Base-by-base conservation (phyloP, 2,329 filamentous ascomycete species). In the Epichloe amarillans region DNA sequence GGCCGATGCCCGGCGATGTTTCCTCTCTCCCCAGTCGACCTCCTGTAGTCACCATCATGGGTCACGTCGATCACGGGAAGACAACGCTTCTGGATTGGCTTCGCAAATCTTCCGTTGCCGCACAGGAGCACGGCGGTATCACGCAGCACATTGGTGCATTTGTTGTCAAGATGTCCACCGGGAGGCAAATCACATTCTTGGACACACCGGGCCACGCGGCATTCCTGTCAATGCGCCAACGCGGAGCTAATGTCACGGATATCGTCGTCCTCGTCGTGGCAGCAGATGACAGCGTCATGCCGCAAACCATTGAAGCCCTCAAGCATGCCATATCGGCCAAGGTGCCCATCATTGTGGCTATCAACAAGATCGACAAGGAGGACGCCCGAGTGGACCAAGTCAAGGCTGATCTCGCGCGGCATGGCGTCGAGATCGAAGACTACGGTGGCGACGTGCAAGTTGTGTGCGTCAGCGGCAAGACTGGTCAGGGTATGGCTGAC, bases 121-220 rank as follows among this genome's bases (percentile, higher is more conserved):
- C 88, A 5, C 82, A 85, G 50, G 93, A 98, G 65, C 90, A 96
- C 63, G 93, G 93, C 55, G 93, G 93, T 37, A 98, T 98, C 63
- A 98, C 93, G 0, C 93, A 98, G 66, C 93, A 98, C 62, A 98
- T 98, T 57, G 94, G 93, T 66, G 93, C 93, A 15, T 98, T 98
- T 70, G 89, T 89, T 6, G 93, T 98, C 2, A 80, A 80, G 17
- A 82, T 98, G 74, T 83, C 87, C 4, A 83, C 82, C 5, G 90
- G 90, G 42, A 94, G 91, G 66, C 80, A 82, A 38, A 95, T 98
- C 58, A 98, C 94, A 0, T 98, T 98, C 72, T 75, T 98, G 30
- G 93, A 98, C 63, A 98, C 93, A 0, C 93, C 93, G 1, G 93
- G 93, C 1, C 93, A 98, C 69, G 88, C 91, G 30, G 94, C 93